Evolutionary conservation across 768 basidiomycete species (phyloP).

Genomic region (Russula ochroleuca): DNA sequence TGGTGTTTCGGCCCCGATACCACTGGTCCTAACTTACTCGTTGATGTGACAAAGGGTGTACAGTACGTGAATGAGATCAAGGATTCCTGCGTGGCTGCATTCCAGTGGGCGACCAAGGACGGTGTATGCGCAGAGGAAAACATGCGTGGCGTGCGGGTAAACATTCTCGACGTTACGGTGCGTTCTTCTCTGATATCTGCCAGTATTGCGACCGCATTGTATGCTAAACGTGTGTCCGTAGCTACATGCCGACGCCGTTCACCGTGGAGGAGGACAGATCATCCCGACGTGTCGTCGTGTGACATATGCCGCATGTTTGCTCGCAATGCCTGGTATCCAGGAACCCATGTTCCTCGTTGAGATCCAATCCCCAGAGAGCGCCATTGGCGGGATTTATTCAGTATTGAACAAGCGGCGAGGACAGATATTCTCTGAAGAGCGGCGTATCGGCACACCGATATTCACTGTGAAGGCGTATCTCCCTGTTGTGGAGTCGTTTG

Average conservation of each 20-base stretch:
- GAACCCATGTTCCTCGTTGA: constrained; percentile 98
- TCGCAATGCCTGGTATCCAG: constrained; percentile 87
- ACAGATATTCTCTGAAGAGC: constrained; percentile 97
- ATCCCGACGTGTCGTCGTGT: constrained; percentile 97
- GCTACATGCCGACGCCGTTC: constrained; percentile 98
- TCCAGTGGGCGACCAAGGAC: constrained; percentile 99
- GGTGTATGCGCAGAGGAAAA: constrained; percentile 95
- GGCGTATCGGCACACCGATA: constrained; percentile 97
- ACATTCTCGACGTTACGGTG: constrained; percentile 93
- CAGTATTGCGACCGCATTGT: neutral
- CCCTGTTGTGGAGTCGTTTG: constrained; percentile 89
- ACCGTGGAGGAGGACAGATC: constrained; percentile 98
- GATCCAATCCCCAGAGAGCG: constrained; percentile 96
- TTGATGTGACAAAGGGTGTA: constrained; percentile 98
- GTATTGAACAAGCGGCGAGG: constrained; percentile 95
- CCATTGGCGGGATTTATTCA: constrained; percentile 96
- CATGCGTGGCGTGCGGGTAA: constrained; percentile 97
- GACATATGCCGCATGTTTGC: constrained; percentile 91
- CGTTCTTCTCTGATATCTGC: constrained; percentile 34
- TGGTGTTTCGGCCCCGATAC: constrained; percentile 99
- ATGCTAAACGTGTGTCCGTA: constrained; percentile 35
- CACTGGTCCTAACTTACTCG: constrained; percentile 92
- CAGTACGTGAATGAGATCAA: constrained; percentile 99
- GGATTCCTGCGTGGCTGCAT: constrained; percentile 97
- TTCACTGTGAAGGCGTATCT: constrained; percentile 98